phyloP scores from a whole-genome alignment of 2,329 filamentous ascomycete species.

The Botrytis pseudocinerea region DNA sequence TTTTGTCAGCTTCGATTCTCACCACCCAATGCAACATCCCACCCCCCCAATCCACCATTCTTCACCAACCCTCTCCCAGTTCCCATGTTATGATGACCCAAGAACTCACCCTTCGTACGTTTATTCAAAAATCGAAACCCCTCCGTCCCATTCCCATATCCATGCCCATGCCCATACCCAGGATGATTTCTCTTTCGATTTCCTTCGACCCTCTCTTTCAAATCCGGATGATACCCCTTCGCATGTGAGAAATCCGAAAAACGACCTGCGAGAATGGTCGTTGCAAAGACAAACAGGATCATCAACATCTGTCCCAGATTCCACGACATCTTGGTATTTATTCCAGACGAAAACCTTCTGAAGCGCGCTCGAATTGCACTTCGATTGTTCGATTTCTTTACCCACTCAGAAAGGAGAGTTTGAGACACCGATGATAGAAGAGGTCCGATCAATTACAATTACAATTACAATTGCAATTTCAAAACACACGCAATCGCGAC shows the following conservation, averaged over 20 bases:
- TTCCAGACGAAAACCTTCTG: fast-evolving
- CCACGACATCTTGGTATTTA: background rate
- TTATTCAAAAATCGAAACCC: background rate
- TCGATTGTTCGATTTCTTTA: background rate
- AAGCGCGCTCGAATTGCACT: background rate
- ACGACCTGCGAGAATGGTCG: background rate
- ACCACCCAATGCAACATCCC: too few relatives aligned
- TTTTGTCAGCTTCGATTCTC: background rate
- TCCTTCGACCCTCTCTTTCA: slow-evolving; percentile 24
- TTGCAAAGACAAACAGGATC: background rate
- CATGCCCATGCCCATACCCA: background rate
- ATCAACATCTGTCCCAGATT: background rate
- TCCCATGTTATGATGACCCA: too few relatives aligned
- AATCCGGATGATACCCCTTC: background rate
- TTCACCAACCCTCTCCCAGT: background rate
- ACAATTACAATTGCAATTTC: background rate
- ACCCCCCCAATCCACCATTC: background rate
- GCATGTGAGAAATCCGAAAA: slow-evolving; percentile 13
- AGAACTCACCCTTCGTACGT: background rate
- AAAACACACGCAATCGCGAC: background rate
- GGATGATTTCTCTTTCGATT: background rate
- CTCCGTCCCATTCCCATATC: background rate
- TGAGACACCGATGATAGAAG: too few relatives aligned
- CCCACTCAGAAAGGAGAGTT: background rate
- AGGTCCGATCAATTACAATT: background rate